phyloP scores from a whole-genome alignment of 192 early-diverging fungal species.

The Coemansia sp. region DNA sequence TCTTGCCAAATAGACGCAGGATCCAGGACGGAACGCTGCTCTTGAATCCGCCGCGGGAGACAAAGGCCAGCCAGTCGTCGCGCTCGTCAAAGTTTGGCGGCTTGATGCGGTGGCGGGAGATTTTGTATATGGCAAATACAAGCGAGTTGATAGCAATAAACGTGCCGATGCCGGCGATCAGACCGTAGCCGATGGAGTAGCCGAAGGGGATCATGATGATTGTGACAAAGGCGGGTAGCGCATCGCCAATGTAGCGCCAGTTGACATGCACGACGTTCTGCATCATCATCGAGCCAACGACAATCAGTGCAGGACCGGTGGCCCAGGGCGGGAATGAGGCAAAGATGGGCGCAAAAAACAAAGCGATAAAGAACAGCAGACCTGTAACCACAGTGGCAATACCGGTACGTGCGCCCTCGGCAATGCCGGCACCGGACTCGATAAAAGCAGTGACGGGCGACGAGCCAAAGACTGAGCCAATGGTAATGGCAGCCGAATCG shows the following conservation, averaged over 20 bases:
- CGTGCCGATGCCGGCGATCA: slow-evolving; percentile 71
- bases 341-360: slow-evolving; percentile 85
- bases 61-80: slow-evolving; percentile 47
- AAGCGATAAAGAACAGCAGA: slow-evolving; percentile 71
- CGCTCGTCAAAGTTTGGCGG: slow-evolving; percentile 45
- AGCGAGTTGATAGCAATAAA: slow-evolving; percentile 71
- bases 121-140: slow-evolving; percentile 59
- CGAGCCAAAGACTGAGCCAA: slow-evolving; percentile 73
- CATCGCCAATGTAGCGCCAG: slow-evolving; percentile 77
- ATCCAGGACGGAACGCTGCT: slow-evolving; percentile 43
- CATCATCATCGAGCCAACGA: slow-evolving; percentile 81
- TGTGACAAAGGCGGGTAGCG: slow-evolving; percentile 76
- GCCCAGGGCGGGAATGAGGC: slow-evolving; percentile 84
- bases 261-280: slow-evolving; percentile 69
- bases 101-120: slow-evolving; percentile 58
- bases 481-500: slow-evolving; percentile 65
- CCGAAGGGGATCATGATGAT: slow-evolving; percentile 77
- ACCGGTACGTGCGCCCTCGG: slow-evolving; percentile 78
- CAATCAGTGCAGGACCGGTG: slow-evolving; percentile 77
- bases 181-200: slow-evolving; percentile 80
- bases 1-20: slow-evolving; percentile 33
- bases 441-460: slow-evolving; percentile 79
- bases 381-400: slow-evolving; percentile 69
- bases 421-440: slow-evolving; percentile 81
- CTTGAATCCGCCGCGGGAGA: slow-evolving; percentile 32